A percentile compares a stretch with the other conserved stretches of the same genome.
Evolutionary conservation across 1,284 basidiomycete genomes (phyloP).

Genomic region (Leccinum pachyderme): DNA sequence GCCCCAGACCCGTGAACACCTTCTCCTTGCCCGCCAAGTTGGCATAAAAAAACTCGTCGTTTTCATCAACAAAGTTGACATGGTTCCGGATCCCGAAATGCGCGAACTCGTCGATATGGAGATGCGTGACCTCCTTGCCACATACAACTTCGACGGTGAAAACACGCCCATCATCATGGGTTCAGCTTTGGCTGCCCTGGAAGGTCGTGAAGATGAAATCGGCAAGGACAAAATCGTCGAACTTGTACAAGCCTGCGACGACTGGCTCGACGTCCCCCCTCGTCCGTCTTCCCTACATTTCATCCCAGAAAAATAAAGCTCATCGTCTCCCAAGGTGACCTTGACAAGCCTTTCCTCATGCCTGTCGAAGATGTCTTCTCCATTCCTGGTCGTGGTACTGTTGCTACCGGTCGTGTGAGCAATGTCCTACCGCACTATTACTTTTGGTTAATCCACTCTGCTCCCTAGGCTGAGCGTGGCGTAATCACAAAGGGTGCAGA

Average conservation of each 20-base stretch:
- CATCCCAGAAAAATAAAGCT: neutral
- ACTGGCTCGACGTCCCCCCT: slow-evolving; percentile 92
- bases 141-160: slow-evolving; percentile 96
- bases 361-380: slow-evolving; percentile 98
- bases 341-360: slow-evolving; percentile 98
- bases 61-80: slow-evolving; percentile 99
- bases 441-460: slow-evolving; percentile 5
- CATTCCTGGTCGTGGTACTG: slow-evolving; percentile 97
- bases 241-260: slow-evolving; percentile 87
- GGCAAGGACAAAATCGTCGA: slow-evolving; percentile 83
- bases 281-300: slow-evolving; percentile 50
- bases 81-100: slow-evolving; percentile 97
- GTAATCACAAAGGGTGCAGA: slow-evolving; percentile 91
- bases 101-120: slow-evolving; percentile 99
- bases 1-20: slow-evolving; percentile 99
- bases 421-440: neutral
- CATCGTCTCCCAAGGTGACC: slow-evolving; percentile 60
- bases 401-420: slow-evolving; percentile 85
- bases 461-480: slow-evolving; percentile 85
- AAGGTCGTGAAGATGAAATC: slow-evolving; percentile 78
- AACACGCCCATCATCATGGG: slow-evolving; percentile 97
- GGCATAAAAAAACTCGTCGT: slow-evolving; percentile 98
- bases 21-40: slow-evolving; percentile 96
- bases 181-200: slow-evolving; percentile 93
- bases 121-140: slow-evolving; percentile 95